A percentile compares a stretch with the other conserved stretches of the same genome.
Conservation (phyloP, 305 asterid genomes). For the Vinca major region DNA sequence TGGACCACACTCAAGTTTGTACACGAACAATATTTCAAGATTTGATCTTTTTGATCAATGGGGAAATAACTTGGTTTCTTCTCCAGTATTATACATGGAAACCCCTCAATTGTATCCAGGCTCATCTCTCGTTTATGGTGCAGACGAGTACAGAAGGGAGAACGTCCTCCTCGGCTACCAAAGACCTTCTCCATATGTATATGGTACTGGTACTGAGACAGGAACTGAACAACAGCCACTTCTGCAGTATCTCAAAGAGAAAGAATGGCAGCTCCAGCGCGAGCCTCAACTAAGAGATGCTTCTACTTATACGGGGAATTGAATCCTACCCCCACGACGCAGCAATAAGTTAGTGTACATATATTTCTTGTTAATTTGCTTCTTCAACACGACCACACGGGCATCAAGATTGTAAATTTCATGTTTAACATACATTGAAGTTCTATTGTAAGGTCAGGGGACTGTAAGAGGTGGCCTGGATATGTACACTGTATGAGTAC, state of each 20-base stretch:
- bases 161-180: slow-evolving; percentile 38
- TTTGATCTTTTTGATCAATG: slow-evolving; percentile 51
- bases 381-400: not conserved
- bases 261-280: slow-evolving; percentile 55
- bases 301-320: slow-evolving; percentile 52
- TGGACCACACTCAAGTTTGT: slow-evolving; percentile 22
- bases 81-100: slow-evolving; percentile 41
- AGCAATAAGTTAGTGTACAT: not conserved
- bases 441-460: not conserved
- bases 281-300: slow-evolving; percentile 52
- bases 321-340: slow-evolving; percentile 13
- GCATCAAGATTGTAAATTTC: not conserved
- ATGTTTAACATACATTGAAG: not conserved
- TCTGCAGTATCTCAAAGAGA: slow-evolving; percentile 62
- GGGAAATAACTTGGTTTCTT: slow-evolving; percentile 54
- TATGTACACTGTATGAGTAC: not conserved
- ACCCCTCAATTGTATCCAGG: slow-evolving; percentile 32
- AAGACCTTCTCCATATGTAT: slow-evolving; percentile 42
- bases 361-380: slow-evolving; percentile 3
- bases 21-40: slow-evolving; percentile 29
- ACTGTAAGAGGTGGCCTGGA: not conserved
- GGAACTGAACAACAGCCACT: slow-evolving; percentile 45
- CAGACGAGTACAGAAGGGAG: slow-evolving; percentile 35
- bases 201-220: slow-evolving; percentile 42
- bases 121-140: slow-evolving; percentile 32